A percentile compares a stretch with the other conserved stretches of the same genome.
These are phyloP conservation scores for Colletotrichum sp. DNA, from an alignment of 2,329 filamentous ascomycete genomes.

Conservation along the genomic window DNA sequence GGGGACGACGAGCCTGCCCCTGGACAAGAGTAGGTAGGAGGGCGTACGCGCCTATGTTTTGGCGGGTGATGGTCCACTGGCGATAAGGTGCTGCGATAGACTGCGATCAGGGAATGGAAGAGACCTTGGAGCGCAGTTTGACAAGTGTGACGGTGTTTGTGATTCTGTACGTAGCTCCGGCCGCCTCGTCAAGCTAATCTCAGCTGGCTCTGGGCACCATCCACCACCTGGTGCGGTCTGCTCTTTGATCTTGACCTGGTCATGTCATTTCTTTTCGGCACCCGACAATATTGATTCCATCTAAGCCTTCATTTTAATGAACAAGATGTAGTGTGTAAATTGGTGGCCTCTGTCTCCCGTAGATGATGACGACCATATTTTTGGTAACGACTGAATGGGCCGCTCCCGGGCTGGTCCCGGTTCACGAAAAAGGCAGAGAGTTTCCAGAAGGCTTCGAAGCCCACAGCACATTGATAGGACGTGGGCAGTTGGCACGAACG, in stretches of 20 bases:
- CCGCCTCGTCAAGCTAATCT: not conserved
- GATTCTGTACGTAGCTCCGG: not conserved
- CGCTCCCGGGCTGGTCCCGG: not conserved
- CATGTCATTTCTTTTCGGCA: not conserved
- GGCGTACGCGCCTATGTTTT: not conserved
- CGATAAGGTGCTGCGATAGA: not conserved
- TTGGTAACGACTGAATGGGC: not conserved
- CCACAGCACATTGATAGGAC: not conserved
- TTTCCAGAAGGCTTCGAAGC: conserved; percentile 8
- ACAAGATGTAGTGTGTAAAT: no score
- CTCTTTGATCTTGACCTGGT: not conserved
- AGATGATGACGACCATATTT: not conserved
- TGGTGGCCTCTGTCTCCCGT: not conserved
- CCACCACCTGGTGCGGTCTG: not conserved
- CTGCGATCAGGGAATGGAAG: not conserved
- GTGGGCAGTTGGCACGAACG: not conserved
- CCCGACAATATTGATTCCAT: not conserved
- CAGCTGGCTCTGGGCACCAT: not conserved
- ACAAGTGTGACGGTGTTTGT: not conserved
- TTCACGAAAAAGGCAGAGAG: not conserved
- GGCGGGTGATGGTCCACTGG: not conserved
- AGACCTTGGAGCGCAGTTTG: not conserved
- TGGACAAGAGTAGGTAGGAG: not conserved
- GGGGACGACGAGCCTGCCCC: not conserved
- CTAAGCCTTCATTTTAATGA: not conserved